Percentiles rank a stretch among this genome's conserved stretches.
Evolutionary conservation across 139 green algal genomes (phyloP).

Genomic region (Spirogloea muscicola): DNA sequence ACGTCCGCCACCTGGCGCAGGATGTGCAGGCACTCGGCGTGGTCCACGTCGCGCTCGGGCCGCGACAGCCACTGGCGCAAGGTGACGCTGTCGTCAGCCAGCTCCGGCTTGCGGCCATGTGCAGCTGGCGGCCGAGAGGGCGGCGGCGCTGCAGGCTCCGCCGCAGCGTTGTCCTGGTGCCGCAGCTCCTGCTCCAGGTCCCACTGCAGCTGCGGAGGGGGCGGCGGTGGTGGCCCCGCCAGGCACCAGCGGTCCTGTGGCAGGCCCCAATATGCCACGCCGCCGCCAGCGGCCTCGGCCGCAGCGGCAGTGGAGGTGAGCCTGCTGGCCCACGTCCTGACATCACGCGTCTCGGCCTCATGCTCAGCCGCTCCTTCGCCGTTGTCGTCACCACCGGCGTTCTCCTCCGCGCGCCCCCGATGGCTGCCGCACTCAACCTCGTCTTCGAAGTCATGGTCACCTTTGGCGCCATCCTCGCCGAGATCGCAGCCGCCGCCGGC

Average conservation of each 20-base stretch:
- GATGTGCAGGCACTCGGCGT: slow-evolving; percentile 26
- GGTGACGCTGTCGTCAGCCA: background rate
- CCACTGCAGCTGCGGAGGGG: background rate
- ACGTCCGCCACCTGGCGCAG: slow-evolving; percentile 39
- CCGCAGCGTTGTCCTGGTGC: background rate
- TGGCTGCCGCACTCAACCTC: background rate
- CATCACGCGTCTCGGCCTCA: no score
- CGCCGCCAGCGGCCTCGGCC: background rate
- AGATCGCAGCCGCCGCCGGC: no score
- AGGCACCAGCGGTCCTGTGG: no score
- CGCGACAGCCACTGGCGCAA: slow-evolving; percentile 33
- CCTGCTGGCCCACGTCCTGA: background rate
- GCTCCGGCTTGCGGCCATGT: background rate
- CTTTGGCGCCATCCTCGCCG: background rate
- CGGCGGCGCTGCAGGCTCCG: background rate
- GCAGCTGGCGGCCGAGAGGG: background rate
- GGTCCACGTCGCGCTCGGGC: slow-evolving; percentile 6
- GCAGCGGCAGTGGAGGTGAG: background rate
- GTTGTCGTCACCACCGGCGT: background rate
- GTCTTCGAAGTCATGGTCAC: background rate
- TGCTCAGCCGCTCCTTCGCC: no score
- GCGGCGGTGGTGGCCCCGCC: background rate
- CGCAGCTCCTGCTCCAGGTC: background rate
- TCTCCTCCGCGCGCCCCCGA: background rate
- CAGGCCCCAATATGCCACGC: background rate